Percentiles rank a stretch among this genome's conserved stretches.
phyloP scores from a whole-genome alignment of 1,284 basidiomycete species.

The Heliocybe sulcata region DNA sequence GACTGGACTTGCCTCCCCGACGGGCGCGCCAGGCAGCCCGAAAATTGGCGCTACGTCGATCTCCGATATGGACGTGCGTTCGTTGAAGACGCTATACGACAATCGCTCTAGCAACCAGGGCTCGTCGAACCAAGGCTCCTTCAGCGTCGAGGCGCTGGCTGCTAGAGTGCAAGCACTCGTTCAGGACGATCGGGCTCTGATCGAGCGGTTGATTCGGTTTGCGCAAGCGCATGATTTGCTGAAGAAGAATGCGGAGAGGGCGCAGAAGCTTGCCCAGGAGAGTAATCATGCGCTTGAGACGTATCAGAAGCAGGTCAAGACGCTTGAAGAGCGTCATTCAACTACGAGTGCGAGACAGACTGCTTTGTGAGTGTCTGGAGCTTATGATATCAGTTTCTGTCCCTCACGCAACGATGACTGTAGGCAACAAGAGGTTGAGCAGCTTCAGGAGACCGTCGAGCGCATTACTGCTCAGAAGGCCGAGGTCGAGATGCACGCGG shows the following conservation, averaged over 20 bases:
- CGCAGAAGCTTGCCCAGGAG: slow-evolving; percentile 83
- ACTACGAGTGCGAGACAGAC: slow-evolving; percentile 41
- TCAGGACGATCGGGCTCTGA: slow-evolving; percentile 73
- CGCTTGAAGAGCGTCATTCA: slow-evolving; percentile 69
- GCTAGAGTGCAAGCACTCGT: slow-evolving; percentile 73
- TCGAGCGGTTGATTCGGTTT: slow-evolving; percentile 76
- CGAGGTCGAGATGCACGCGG: slow-evolving; percentile 61
- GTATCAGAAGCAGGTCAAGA: slow-evolving; percentile 81
- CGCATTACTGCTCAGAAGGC: slow-evolving; percentile 54
- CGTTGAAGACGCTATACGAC: slow-evolving; percentile 70
- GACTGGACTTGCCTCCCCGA: slow-evolving; percentile 32
- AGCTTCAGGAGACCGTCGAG: slow-evolving; percentile 57
- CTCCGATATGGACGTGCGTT: slow-evolving; percentile 73
- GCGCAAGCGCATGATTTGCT: slow-evolving; percentile 82
- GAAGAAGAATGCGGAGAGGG: slow-evolving; percentile 85
- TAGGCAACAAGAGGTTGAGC: slow-evolving; percentile 66
- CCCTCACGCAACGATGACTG: slow-evolving; percentile 3
- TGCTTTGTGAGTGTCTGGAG: slow-evolving; percentile 40
- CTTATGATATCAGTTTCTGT: slow-evolving; percentile 3
- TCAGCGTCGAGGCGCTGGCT: slow-evolving; percentile 68
- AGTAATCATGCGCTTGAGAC: slow-evolving; percentile 73
- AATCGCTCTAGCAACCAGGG: slow-evolving; percentile 26
- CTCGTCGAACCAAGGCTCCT: slow-evolving; percentile 33
- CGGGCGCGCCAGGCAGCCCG: slow-evolving; percentile 29
- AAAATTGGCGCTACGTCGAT: slow-evolving; percentile 39